Conservation (phyloP, 2,329 filamentous ascomycete species). For the Colletotrichum incanum region DNA sequence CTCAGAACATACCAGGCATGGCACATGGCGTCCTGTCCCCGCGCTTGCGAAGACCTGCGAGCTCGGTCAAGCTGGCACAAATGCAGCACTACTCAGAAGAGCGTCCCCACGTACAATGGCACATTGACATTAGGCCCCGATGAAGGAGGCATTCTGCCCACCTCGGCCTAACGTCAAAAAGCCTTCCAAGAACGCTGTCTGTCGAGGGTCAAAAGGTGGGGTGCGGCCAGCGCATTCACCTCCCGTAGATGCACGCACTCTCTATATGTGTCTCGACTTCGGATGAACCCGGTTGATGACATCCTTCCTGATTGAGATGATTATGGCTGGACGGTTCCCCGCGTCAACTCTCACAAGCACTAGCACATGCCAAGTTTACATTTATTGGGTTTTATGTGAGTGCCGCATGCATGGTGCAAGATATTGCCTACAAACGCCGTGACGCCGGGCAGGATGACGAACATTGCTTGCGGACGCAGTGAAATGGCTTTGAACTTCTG, state of each 20-base stretch:
- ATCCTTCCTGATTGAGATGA: conserved; percentile 25
- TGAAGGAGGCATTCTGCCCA: conserved; percentile 5
- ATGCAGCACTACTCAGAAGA: background rate
- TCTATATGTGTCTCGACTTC: conserved; percentile 17
- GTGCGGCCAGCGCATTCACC: conserved; percentile 22
- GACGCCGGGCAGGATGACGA: background rate
- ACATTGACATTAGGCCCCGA: conserved; percentile 1
- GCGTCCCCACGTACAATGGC: background rate
- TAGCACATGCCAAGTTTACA: conserved; percentile 4
- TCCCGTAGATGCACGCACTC: conserved; percentile 6
- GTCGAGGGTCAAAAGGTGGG: conserved; percentile 30
- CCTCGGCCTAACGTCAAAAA: background rate
- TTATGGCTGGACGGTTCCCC: conserved; percentile 19
- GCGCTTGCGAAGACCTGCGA: conserved; percentile 17
- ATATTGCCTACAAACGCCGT: background rate
- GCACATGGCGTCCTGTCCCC: conserved; percentile 20
- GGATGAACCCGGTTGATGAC: conserved; percentile 38
- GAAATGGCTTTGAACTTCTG: background rate
- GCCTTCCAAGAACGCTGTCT: conserved; percentile 6
- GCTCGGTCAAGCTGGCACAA: background rate
- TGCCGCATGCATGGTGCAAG: background rate
- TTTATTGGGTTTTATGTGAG: background rate
- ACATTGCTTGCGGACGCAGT: background rate
- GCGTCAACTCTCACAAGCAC: conserved; percentile 6
- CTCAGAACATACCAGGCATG: conserved; percentile 17